A percentile compares a stretch with the other conserved stretches of the same genome.
These are phyloP conservation scores for Hansenula lynferdii DNA, from an alignment of 1,139 yeast genomes.

Conservation along the genomic window DNA sequence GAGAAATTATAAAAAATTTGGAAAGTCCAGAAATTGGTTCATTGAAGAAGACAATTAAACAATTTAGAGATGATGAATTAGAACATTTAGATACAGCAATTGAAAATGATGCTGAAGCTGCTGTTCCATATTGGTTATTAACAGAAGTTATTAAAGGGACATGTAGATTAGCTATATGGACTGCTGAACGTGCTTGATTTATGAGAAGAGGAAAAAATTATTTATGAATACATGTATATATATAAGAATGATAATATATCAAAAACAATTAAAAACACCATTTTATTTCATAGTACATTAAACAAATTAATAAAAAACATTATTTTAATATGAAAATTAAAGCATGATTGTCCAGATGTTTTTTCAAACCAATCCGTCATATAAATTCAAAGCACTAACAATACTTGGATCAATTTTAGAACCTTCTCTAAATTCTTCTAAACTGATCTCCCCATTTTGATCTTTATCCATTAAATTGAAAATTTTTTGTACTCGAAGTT, in stretches of 20 bases:
- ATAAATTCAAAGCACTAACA: conserved; percentile 70
- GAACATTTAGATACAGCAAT: conserved; percentile 96
- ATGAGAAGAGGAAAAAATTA: too few relatives aligned
- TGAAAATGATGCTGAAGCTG: conserved; percentile 85
- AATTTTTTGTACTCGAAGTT: conserved; percentile 75
- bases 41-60: conserved; percentile 59
- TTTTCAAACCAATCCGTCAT: conserved; percentile 67
- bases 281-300: not conserved
- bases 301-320: not conserved
- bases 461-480: conserved; percentile 71
- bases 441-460: conserved; percentile 59
- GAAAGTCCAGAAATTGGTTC: conserved; percentile 48
- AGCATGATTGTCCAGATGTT: too few relatives aligned
- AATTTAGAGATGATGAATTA: conserved; percentile 90
- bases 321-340: too few relatives aligned
- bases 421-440: conserved; percentile 81
- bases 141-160: conserved; percentile 84
- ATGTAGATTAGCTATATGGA: conserved; percentile 85
- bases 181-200: conserved; percentile 81
- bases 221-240: too few relatives aligned
- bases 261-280: not conserved
- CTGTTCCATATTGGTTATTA: conserved; percentile 83
- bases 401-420: conserved; percentile 82
- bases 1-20: conserved; percentile 27
- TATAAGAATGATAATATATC: too few relatives aligned